Percentiles rank a stretch among this genome's conserved stretches.
Conservation (phyloP, 306 rosid species). For the Prosopis cineraria region DNA sequence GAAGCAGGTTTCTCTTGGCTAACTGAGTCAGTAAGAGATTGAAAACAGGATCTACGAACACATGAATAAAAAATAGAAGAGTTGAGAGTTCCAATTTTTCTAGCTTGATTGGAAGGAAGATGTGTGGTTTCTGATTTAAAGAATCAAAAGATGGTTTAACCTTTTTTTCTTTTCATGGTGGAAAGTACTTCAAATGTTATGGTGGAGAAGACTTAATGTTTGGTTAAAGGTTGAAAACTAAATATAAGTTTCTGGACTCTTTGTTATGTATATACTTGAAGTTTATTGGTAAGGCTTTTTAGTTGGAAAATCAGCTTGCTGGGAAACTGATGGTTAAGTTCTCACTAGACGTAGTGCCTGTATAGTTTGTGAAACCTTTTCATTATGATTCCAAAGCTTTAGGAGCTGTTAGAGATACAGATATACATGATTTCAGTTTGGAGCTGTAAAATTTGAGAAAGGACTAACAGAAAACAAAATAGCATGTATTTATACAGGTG, state of each 20-base stretch:
- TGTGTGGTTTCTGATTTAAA: neutral
- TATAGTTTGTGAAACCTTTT: too few species aligned
- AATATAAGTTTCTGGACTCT: neutral
- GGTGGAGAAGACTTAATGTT: neutral
- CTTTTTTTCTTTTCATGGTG: neutral
- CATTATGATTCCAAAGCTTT: too few species aligned
- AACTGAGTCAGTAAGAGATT: neutral
- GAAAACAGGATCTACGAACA: neutral
- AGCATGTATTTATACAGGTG: too few species aligned
- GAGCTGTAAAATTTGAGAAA: too few species aligned
- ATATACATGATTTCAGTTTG: too few species aligned
- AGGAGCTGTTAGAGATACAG: too few species aligned
- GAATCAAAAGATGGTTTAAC: neutral
- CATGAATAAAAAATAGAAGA: neutral
- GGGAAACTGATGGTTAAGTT: too few species aligned
- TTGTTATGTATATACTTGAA: neutral
- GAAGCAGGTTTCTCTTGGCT: neutral
- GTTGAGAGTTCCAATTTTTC: neutral
- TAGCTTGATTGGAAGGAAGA: neutral
- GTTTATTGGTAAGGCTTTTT: neutral
- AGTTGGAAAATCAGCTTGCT: too few species aligned
- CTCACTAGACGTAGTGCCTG: too few species aligned
- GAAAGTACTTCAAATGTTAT: neutral
- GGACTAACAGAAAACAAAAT: too few species aligned
- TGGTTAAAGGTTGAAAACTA: neutral